Evolutionary conservation across 345 rosid species (phyloP).

Genomic region (Eucalyptus globulus): DNA sequence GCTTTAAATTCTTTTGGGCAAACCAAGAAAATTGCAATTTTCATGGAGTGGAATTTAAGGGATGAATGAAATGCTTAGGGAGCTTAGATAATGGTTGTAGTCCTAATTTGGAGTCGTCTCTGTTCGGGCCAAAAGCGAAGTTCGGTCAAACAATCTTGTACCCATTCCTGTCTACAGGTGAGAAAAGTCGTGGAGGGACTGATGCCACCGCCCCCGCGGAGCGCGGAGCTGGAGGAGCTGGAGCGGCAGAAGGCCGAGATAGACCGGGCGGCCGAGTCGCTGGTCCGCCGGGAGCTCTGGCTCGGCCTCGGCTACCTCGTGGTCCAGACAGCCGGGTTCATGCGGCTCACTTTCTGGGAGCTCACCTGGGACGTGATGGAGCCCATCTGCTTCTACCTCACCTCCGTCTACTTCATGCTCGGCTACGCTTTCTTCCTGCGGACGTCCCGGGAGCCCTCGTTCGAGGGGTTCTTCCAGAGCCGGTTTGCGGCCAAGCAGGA

Average conservation of each 20-base stretch:
- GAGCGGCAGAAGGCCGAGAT: slow-evolving; percentile 40
- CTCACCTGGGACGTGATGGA: slow-evolving; percentile 99
- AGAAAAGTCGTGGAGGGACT: slow-evolving; percentile 55
- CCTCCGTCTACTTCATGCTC: slow-evolving; percentile 62
- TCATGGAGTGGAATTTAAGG: not conserved
- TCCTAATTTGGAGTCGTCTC: not conserved
- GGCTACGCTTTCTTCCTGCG: slow-evolving; percentile 75
- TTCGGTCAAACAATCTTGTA: slow-evolving; percentile 4
- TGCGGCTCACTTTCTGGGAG: slow-evolving; percentile 99
- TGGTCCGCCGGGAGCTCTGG: slow-evolving; percentile 70
- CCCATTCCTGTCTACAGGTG: slow-evolving; percentile 43
- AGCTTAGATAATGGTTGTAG: not conserved
- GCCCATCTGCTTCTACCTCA: slow-evolving; percentile 83
- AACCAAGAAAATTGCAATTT: not conserved
- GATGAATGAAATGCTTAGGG: not conserved
- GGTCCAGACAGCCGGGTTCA: slow-evolving; percentile 70
- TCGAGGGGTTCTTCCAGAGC: slow-evolving; percentile 77
- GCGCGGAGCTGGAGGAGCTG: slow-evolving; percentile 47
- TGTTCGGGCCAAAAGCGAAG: not conserved
- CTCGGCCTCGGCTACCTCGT: slow-evolving; percentile 56
- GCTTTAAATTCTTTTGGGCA: not conserved
- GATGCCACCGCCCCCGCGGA: slow-evolving; percentile 46
- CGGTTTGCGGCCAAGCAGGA: slow-evolving; percentile 58
- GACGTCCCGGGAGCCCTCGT: slow-evolving; percentile 80
- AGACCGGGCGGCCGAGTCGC: slow-evolving; percentile 36